Evolutionary conservation across 2,329 filamentous ascomycete species (phyloP), one percentile per base, ranked within the genome.

Genomic region (Trichophyton simii): DNA sequence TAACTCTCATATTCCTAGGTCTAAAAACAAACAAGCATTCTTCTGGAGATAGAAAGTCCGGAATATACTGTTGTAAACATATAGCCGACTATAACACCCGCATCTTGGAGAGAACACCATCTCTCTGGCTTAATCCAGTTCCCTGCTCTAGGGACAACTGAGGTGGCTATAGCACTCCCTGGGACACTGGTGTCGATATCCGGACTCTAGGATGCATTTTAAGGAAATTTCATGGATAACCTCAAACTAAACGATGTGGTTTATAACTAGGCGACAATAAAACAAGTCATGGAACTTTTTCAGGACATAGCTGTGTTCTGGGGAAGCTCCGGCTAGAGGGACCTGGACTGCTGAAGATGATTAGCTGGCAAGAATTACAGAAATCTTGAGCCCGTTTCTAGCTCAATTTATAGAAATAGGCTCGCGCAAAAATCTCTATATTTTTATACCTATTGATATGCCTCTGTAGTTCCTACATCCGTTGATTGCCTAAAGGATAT

Each of bases 191-290:
- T 15, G 68, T 69, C 4, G 68, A 72, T 67, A 69, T 70, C 57
- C 70, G 68, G 69, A 71, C 66, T 61, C 66, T 70, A 8, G 68
- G 68, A 58, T 71, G 69, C 50, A 64, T 70, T 36, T 67, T 64
- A 64, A 68, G 68, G 59, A 61, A 9, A 4, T 46, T n/a, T 46
- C 22, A 28, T 57, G 48, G 20, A 54, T 57, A 22, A 36, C n/a
- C 41, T 36, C 6, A 22, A 3, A 4, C 31, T 61, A 11, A 60
- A 34, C 3, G 15, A 15, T 59, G 58, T 5, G 25, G 52, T 15
- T 38, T 22, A 11, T 50, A 9, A 57, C 34, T 2, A 22, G 48
- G 41, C n/a, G 42, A 54, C 22, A 52, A 13, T 42, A 9, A 38
- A 58, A 62, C 57, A 69, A 66, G 41, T 67, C 11, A 50, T 68